Conservation (phyloP, 306 rosid genomes). For the Betula pendula region DNA sequence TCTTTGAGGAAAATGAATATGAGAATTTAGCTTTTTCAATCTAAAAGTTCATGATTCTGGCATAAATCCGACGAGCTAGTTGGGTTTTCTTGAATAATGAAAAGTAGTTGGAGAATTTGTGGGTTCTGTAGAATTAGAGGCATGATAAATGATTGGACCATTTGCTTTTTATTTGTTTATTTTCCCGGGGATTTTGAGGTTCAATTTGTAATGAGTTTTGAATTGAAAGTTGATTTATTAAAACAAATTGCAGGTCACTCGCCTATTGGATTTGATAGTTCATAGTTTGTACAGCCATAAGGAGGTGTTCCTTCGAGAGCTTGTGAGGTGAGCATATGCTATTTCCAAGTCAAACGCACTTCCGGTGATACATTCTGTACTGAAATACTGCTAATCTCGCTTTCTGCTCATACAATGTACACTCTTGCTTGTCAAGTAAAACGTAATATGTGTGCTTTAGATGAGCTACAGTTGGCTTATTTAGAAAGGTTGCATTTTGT, state of each 20-base stretch:
- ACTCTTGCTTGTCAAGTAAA: conserved; percentile 7
- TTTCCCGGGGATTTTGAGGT: background rate
- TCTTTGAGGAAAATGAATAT: background rate
- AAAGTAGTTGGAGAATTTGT: background rate
- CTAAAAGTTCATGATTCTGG: background rate
- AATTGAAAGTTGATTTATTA: conserved; percentile 17
- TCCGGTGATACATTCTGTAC: background rate
- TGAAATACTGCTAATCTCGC: background rate
- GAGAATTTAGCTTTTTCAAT: background rate
- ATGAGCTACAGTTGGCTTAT: background rate
- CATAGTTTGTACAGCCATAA: conserved; percentile 94
- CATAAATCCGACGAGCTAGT: background rate
- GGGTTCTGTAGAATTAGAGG: background rate
- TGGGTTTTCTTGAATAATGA: background rate
- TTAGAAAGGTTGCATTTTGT: background rate
- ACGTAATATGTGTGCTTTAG: background rate
- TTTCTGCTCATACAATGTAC: conserved; percentile 4
- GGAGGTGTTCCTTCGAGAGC: conserved; percentile 90
- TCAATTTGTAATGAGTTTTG: conserved; percentile 4
- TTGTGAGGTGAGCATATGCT: conserved; percentile 61
- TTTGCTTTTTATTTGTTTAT: background rate
- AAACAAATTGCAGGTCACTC: conserved; percentile 63
- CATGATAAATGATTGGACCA: background rate
- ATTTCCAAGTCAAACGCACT: background rate
- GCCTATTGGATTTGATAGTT: conserved; percentile 88